Evolutionary conservation across 2,329 filamentous ascomycete species (phyloP).

Genomic region (Didymella pinodella): DNA sequence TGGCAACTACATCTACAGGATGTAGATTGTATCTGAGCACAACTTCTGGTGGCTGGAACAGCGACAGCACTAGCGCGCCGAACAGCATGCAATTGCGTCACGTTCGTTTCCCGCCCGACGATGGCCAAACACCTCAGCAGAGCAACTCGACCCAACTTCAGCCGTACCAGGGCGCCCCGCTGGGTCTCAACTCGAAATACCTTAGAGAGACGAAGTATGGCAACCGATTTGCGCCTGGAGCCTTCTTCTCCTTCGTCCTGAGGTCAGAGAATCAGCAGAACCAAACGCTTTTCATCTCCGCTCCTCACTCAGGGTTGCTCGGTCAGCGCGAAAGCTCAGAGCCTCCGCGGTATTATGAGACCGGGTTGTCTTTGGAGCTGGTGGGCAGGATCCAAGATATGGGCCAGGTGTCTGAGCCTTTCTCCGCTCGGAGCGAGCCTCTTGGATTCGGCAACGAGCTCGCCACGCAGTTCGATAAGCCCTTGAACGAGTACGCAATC

Average conservation of each 20-base stretch:
- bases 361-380: constrained; percentile 79
- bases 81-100: constrained; percentile 98
- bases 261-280: constrained; percentile 66
- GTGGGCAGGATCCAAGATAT: constrained; percentile 79
- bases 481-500: constrained; percentile 83
- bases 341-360: constrained; percentile 74
- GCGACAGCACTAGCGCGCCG: constrained; percentile 71
- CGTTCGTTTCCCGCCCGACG: constrained; percentile 85
- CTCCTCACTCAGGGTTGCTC: constrained; percentile 88
- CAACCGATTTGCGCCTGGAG: constrained; percentile 79
- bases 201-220: constrained; percentile 56
- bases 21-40: constrained; percentile 93
- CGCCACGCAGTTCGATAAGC: constrained; percentile 91
- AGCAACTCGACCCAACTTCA: constrained; percentile 40
- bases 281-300: constrained; percentile 81
- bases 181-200: constrained; percentile 40
- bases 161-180: constrained; percentile 38
- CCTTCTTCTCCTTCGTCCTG: constrained; percentile 84
- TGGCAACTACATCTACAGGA: constrained; percentile 89
- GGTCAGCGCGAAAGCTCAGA: constrained; percentile 63
- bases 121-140: constrained; percentile 32
- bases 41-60: constrained; percentile 75
- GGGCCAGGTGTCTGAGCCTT: constrained; percentile 76
- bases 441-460: constrained; percentile 93
- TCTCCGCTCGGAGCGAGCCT: constrained; percentile 66